Conservation (phyloP, 2,329 filamentous ascomycete genomes). For the Stagonosporopsis chrysanthemi region DNA sequence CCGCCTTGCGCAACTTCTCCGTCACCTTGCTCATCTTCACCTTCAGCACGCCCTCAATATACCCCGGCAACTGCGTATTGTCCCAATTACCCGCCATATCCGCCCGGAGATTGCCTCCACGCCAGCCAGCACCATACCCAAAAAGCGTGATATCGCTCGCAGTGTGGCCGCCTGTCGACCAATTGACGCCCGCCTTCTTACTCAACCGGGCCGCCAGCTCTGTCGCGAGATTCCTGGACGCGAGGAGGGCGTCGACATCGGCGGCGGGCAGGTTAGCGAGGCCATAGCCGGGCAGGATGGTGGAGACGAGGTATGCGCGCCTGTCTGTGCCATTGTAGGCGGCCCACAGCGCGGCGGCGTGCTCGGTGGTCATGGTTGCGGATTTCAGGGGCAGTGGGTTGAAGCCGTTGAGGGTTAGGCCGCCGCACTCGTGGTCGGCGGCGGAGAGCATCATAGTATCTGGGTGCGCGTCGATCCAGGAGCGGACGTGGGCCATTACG, state of each 20-base stretch:
- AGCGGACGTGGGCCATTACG: constrained; percentile 48
- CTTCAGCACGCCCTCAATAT: constrained; percentile 28
- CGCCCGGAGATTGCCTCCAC: constrained; percentile 22
- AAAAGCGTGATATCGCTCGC: constrained; percentile 50
- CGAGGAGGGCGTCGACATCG: constrained; percentile 40
- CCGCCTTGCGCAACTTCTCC: constrained; percentile 25
- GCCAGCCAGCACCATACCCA: constrained; percentile 41
- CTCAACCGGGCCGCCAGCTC: constrained; percentile 43
- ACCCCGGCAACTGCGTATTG: constrained; percentile 31
- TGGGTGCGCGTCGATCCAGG: constrained; percentile 52
- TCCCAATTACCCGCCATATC: constrained; percentile 38
- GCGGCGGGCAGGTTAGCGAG: constrained; percentile 29
- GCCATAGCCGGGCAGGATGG: constrained; percentile 43
- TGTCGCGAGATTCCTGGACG: constrained; percentile 31
- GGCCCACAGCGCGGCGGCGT: constrained; percentile 35
- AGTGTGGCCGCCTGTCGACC: constrained; percentile 50
- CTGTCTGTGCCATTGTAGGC: constrained; percentile 44
- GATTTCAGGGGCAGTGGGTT: constrained; percentile 44
- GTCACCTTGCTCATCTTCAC: constrained; percentile 31
- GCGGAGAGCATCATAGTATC: constrained; percentile 52
- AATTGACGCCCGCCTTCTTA: constrained; percentile 44
- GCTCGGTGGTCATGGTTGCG: constrained; percentile 44
- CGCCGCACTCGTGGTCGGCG: constrained; percentile 54
- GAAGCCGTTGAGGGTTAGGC: constrained; percentile 50
- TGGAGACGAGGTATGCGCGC: constrained; percentile 31